phyloP scores from a whole-genome alignment of 306 rosid species.

The Morella rubra region DNA sequence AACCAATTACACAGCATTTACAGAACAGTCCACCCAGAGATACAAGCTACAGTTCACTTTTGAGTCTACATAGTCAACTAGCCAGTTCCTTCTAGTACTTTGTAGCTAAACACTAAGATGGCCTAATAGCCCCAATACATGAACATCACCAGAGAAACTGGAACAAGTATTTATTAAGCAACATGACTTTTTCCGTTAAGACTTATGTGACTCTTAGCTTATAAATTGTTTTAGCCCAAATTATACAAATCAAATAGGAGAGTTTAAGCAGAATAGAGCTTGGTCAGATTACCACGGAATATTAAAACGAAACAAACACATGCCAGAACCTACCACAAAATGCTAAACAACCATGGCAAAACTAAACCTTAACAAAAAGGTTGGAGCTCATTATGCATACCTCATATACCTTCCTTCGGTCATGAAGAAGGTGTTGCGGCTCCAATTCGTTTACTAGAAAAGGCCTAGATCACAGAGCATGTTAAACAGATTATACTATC shows the following conservation, averaged over 20 bases:
- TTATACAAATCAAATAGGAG: neutral
- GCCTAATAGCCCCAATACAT: neutral
- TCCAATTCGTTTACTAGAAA: slow-evolving; percentile 86
- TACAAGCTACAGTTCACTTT: neutral
- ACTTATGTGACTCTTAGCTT: neutral
- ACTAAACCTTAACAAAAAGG: slow-evolving; percentile 16
- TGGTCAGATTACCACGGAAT: neutral
- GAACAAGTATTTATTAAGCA: neutral
- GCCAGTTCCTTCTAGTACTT: neutral
- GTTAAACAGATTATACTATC: neutral
- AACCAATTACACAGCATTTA: neutral
- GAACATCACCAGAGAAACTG: neutral
- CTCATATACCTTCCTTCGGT: slow-evolving; percentile 90
- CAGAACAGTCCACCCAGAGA: neutral
- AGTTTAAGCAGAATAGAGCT: neutral
- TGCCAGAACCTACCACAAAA: slow-evolving; percentile 17
- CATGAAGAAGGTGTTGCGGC: slow-evolving; percentile 97
- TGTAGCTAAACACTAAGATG: neutral
- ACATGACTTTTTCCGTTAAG: neutral
- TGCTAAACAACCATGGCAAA: slow-evolving; percentile 8
- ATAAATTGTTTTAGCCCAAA: neutral
- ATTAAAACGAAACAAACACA: neutral
- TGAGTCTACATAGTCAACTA: neutral
- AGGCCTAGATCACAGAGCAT: slow-evolving; percentile 66
- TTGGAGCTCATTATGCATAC: slow-evolving; percentile 37